These are phyloP conservation scores for Cucumis melo DNA, from an alignment of 306 rosid species.

Conservation along the genomic window DNA sequence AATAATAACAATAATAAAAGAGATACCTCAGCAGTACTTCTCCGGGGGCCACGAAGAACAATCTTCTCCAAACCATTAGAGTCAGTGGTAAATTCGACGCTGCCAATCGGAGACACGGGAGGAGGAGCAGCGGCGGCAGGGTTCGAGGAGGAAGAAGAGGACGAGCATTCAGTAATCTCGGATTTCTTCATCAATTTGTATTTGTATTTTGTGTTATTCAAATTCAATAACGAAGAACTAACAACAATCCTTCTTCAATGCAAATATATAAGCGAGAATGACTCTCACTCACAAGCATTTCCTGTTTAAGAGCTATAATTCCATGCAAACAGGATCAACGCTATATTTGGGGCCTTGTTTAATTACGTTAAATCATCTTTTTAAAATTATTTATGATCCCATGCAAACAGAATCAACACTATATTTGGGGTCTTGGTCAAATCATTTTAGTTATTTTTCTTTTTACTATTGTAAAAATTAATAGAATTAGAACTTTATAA, in stretches of 20 bases:
- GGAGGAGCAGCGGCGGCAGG: neutral
- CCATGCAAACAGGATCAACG: neutral
- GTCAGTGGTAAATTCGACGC: constrained; percentile 38
- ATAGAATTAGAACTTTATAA: too few species aligned
- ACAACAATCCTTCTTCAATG: neutral
- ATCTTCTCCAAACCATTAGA: constrained; percentile 46
- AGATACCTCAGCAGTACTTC: constrained; percentile 26
- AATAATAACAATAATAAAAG: too few species aligned
- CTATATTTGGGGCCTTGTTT: neutral
- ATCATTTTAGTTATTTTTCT: too few species aligned
- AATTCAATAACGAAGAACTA: neutral
- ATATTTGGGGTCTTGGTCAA: neutral
- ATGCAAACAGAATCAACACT: neutral
- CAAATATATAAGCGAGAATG: neutral
- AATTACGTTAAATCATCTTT: too few species aligned
- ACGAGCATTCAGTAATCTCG: neutral
- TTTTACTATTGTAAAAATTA: too few species aligned
- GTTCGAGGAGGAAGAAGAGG: neutral
- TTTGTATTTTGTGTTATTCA: too few species aligned
- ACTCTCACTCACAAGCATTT: neutral
- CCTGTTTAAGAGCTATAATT: neutral
- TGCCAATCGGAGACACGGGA: neutral
- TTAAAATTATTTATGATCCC: too few species aligned
- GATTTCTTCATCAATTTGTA: neutral
- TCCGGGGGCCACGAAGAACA: constrained; percentile 30